Conservation (phyloP, 176 grass and related monocot species). For the Areca catechu region DNA sequence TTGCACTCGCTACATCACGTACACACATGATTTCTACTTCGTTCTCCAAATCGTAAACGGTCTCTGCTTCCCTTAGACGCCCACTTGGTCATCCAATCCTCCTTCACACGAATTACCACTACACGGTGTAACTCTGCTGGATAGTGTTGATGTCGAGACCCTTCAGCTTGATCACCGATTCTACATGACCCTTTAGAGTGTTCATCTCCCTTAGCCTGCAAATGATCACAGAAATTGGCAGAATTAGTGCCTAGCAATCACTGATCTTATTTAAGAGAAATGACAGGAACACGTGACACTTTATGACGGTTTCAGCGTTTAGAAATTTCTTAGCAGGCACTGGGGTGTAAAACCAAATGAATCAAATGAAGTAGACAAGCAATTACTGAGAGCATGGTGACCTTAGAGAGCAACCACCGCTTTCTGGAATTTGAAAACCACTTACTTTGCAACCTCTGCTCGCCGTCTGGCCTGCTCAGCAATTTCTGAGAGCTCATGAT, state of each 20-base stretch:
- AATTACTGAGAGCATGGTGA: too few species aligned
- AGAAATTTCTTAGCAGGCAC: too few species aligned
- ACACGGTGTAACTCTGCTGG: constrained; percentile 41
- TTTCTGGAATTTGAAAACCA: neutral
- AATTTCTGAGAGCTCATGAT: constrained; percentile 9
- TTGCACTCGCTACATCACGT: constrained; percentile 3
- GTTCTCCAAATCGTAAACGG: neutral
- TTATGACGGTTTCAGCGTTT: too few species aligned
- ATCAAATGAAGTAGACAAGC: too few species aligned
- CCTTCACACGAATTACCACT: neutral
- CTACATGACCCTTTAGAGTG: constrained; percentile 42
- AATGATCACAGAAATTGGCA: neutral
- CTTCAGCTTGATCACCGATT: constrained; percentile 40
- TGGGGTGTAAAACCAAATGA: too few species aligned
- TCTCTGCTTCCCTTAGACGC: neutral
- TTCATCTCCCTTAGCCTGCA: constrained; percentile 31
- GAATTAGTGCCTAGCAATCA: too few species aligned
- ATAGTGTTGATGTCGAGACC: constrained; percentile 33
- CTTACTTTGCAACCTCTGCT: constrained; percentile 9
- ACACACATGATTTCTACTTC: neutral
- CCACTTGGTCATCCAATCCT: constrained; percentile 6
- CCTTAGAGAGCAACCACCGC: too few species aligned
- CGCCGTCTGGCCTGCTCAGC: constrained; percentile 11
- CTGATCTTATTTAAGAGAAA: too few species aligned
- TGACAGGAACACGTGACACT: too few species aligned